Evolutionary conservation across 345 rosid species (phyloP).

Genomic region (Salix suchowensis): DNA sequence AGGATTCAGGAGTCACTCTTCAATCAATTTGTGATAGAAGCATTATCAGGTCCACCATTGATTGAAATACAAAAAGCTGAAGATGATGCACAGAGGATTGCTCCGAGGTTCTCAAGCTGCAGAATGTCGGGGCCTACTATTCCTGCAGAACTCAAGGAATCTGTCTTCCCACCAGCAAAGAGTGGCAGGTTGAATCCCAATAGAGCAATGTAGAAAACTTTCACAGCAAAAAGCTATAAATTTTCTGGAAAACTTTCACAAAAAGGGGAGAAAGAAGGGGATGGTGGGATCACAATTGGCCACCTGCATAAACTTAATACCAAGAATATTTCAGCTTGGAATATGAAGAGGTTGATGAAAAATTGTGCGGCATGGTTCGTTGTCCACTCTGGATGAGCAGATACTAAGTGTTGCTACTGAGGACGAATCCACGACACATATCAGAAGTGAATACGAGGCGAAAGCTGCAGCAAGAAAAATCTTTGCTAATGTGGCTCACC

Average conservation of each 20-base stretch:
- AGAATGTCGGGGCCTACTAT: constrained; percentile 56
- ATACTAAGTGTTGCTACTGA: constrained; percentile 34
- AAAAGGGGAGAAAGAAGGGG: constrained; percentile 24
- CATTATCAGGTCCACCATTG: constrained; percentile 72
- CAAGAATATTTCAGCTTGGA: constrained; percentile 91
- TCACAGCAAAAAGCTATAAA: constrained; percentile 36
- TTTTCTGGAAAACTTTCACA: constrained; percentile 29
- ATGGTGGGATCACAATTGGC: constrained; percentile 50
- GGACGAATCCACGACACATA: constrained; percentile 55
- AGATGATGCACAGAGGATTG: constrained; percentile 48
- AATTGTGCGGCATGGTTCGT: constrained; percentile 62
- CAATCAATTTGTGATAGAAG: constrained; percentile 77
- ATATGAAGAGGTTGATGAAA: constrained; percentile 93
- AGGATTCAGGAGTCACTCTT: constrained; percentile 77
- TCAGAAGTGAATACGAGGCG: constrained; percentile 74
- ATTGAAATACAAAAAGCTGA: constrained; percentile 43
- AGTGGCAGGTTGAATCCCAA: constrained; percentile 27
- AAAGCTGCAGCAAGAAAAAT: constrained; percentile 86
- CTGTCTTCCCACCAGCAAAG: constrained; percentile 34
- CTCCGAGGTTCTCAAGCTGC: constrained; percentile 44
- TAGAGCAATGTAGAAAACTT: constrained; percentile 29
- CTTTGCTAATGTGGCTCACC: constrained; percentile 61
- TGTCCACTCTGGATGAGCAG: constrained; percentile 81
- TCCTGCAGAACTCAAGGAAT: constrained; percentile 56
- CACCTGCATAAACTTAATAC: constrained; percentile 63